These are phyloP conservation scores for Phytophthora citricola DNA, from an alignment of 352 stramenopile species.

Conservation along the genomic window DNA sequence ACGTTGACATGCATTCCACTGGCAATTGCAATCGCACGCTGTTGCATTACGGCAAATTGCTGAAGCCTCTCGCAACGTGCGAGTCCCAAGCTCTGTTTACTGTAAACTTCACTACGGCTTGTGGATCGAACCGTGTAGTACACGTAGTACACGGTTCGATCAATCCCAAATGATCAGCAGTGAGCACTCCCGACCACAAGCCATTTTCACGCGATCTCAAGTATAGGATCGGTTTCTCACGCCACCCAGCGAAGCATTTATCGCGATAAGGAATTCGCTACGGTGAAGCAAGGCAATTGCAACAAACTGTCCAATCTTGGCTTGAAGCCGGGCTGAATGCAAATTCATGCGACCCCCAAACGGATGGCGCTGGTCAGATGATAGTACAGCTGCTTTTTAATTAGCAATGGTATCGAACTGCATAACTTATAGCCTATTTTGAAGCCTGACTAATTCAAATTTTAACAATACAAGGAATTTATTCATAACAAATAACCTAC, in stretches of 20 bases:
- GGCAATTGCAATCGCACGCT: neutral
- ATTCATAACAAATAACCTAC: neutral
- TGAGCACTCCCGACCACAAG: neutral
- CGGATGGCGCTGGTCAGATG: constrained; percentile 25
- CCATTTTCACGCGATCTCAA: constrained; percentile 11
- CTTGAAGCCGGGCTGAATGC: constrained; percentile 22
- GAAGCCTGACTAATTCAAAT: neutral
- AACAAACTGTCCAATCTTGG: neutral
- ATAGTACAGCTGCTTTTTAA: constrained; percentile 1
- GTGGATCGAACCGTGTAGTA: too few species aligned
- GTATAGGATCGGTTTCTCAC: constrained; percentile 2
- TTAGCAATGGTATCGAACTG: neutral
- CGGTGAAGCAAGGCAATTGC: too few species aligned
- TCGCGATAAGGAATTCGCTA: neutral
- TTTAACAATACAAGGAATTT: neutral
- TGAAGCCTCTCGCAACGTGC: too few species aligned
- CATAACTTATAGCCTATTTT: constrained; percentile 5
- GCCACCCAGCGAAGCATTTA: constrained; percentile 2
- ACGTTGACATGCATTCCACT: neutral
- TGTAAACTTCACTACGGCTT: too few species aligned
- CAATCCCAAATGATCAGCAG: constrained; percentile 1
- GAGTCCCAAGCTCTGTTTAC: neutral
- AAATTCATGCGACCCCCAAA: constrained; percentile 25
- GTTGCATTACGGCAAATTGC: constrained; percentile 3
- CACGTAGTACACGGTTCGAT: too few species aligned